phyloP scores from a whole-genome alignment of 352 stramenopile species.

The Globisporangium ultimum region DNA sequence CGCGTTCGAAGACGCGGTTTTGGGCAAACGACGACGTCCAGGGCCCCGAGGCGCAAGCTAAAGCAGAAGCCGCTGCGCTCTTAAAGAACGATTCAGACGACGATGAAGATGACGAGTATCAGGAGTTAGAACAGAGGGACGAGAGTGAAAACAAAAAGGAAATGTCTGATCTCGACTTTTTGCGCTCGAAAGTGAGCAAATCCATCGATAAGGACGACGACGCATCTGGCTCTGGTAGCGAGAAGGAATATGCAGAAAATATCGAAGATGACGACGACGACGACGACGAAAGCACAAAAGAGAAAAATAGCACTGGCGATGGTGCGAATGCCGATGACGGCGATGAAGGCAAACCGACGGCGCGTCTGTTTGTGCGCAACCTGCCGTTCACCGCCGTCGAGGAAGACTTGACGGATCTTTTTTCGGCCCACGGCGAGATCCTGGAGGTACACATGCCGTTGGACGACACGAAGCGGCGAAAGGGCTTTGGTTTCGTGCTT shows the following conservation, averaged over 20 bases:
- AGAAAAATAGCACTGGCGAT: conserved; percentile 6
- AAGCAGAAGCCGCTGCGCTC: conserved; percentile 20
- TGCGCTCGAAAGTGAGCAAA: conserved; percentile 92
- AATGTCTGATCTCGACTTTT: conserved; percentile 92
- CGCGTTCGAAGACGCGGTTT: conserved; percentile 85
- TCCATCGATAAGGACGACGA: conserved; percentile 68
- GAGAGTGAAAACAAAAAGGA: conserved; percentile 28
- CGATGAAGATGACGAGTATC: conserved; percentile 90
- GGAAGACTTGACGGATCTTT: conserved; percentile 93
- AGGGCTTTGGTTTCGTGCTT: conserved; percentile 97
- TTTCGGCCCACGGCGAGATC: conserved; percentile 86
- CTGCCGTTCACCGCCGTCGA: conserved; percentile 95
- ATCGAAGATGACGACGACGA: conserved; percentile 42
- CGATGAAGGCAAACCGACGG: conserved; percentile 34
- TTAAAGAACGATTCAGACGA: conserved; percentile 36
- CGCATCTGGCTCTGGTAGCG: conserved; percentile 18
- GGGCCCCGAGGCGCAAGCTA: conserved; percentile 25
- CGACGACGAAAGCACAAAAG: conserved; percentile 14
- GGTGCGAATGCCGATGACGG: conserved; percentile 20
- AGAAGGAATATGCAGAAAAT: conserved; percentile 37
- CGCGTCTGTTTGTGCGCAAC: conserved; percentile 97
- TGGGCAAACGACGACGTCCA: conserved; percentile 90
- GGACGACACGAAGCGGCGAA: conserved; percentile 93
- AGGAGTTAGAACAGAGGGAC: conserved; percentile 50
- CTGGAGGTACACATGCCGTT: conserved; percentile 95